Evolutionary conservation across 2,329 filamentous ascomycete species (phyloP), one percentile per base, ranked within the genome.

Genomic region (Verticillium albo-atrum): DNA sequence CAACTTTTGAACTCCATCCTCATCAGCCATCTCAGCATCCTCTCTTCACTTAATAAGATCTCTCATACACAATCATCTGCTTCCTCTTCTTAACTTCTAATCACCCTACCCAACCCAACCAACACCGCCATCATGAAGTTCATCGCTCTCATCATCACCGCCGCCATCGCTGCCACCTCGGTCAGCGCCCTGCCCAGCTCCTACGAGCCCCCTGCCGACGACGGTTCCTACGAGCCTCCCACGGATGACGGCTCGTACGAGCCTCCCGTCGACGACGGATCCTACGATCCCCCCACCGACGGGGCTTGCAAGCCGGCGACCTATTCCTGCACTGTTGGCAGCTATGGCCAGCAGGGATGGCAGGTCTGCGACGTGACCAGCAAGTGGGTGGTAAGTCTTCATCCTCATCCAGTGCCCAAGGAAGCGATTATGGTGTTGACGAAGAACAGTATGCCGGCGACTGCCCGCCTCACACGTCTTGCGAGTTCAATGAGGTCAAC

Each of bases 391-490:
- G 74, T 75, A 67, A 72, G 73, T 71, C 26, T 53, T 1, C 42
- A 20, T 9, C 30, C 23, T 30, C 35, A 9, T 53, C 6, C 14
- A n/a, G n/a, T n/a, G n/a, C 20, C 10, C 9, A 12, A 14, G 5
- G 30, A 32, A n/a, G 20, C n/a, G 3, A 20, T 12, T 12, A 23
- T 12, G 42, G 9, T 47, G 42, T 47, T 47, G 10, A 47, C 42
- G 14, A 23, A 10, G 42, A 25, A 10, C 37, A 76, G 74, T 67
- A 61, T 56, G 70, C 65, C 25, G 74, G 74, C 12, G 58, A 60
- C 57, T 76, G 74, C 61, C 72, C 73, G 14, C 72, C 71, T 61
- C 63, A 73, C 56, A 74, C 72, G 17, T 37, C 64, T 37, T 76
- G 74, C 68, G 69, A 70, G 67, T 76, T 75, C 69, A 68, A 71